A percentile compares a stretch with the other conserved stretches of the same genome.
Conservation (phyloP, 2,329 filamentous ascomycete genomes). For the Didymella pomorum region DNA sequence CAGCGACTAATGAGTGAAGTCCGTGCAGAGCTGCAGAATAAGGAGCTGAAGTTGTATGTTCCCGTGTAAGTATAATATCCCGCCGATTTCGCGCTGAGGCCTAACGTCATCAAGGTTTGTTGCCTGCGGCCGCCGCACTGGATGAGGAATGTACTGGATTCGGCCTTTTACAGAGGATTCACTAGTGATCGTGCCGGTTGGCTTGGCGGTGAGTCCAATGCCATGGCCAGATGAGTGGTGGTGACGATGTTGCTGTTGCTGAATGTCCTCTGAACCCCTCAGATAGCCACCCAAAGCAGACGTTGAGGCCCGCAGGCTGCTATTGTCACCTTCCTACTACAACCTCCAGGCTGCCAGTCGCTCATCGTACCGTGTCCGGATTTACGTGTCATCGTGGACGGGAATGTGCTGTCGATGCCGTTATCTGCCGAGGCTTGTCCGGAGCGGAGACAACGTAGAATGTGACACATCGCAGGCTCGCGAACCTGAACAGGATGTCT, state of each 20-base stretch:
- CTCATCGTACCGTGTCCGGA: background rate
- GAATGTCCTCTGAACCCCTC: background rate
- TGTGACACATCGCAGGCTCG: background rate
- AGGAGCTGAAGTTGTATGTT: constrained; percentile 47
- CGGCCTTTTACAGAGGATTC: background rate
- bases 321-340: background rate
- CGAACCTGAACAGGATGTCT: background rate
- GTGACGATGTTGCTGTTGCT: background rate
- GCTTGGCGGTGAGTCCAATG: background rate
- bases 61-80: constrained; percentile 40
- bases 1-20: constrained; percentile 40
- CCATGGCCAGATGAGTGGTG: background rate
- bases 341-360: background rate
- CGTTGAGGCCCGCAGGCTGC: background rate
- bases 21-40: constrained; percentile 40
- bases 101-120: constrained; percentile 38
- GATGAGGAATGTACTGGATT: background rate
- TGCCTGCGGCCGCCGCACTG: constrained; percentile 44
- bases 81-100: background rate
- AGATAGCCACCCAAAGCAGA: constrained; percentile 2
- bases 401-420: background rate
- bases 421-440: background rate
- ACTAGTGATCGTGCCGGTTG: background rate
- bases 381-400: background rate
- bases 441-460: background rate